Base-by-base conservation (phyloP, 2,329 filamentous ascomycete genomes). In the Ceratocystis destructans region DNA sequence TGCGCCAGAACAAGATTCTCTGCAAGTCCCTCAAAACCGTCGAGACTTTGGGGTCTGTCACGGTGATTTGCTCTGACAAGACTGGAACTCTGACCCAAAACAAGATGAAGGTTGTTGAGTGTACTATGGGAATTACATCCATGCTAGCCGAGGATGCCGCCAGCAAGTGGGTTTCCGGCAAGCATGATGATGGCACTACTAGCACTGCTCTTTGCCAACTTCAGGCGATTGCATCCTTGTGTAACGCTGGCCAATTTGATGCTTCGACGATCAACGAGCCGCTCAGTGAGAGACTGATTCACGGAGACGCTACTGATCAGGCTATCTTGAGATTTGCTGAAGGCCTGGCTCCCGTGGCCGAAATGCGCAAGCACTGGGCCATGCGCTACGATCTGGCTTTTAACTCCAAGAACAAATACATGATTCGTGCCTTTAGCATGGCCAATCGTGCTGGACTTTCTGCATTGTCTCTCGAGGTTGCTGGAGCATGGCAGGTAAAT, bases 21-120 rank as follows among this genome's bases (percentile, higher is more conserved):
- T 95, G 99, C 68, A 86, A 94, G 76, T 96, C 91, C 74, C 79
- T 99, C 72, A 94, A 94, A 25, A 99, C 94, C 1, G 94, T 99
- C 64, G 94, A 99, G 78, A 99, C 94, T 8, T 82, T 99, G 64
- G 94, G 94, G 74, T 97, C 94, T 82, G 97, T 94, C 83, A 99
- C 93, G 73, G 92, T 99, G 66, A 96, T 99, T 74, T 99, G 95
- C 80, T 99, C 95, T 2, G 94, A 99, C 81, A 99, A 99, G 82
- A 99, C 94, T 3, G 95, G 94, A 71, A 99, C 94, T 62, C 79
- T 99, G 73, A 99, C 94, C 10, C 99, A 94, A 50, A 99, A 99
- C 78, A 92, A 97, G 77, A 99, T 99, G 94, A 99, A 94, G 73
- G 94, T 96, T 66, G 94, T 87, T 79, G 96, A 93, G 77, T 78